Percentiles rank a stretch among this genome's conserved stretches.
Evolutionary conservation across 2,329 filamentous ascomycete genomes (phyloP).

Genomic region (Westerdykella ornata): DNA sequence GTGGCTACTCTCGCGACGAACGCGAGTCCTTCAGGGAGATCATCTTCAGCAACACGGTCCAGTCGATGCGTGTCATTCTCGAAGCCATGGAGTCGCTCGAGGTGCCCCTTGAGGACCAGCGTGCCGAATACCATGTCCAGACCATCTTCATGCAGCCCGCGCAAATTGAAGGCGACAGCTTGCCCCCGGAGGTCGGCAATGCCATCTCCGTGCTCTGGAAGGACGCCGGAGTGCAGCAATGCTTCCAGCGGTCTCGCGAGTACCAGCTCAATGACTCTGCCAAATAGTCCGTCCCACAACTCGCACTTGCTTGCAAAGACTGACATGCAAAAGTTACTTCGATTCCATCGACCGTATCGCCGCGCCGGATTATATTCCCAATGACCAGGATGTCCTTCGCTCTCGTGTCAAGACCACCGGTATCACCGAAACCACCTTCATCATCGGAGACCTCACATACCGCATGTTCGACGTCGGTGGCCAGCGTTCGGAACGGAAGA

Average conservation of each 20-base stretch:
- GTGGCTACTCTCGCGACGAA: conserved; percentile 90
- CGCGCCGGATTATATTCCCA: conserved; percentile 86
- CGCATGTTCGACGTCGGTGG: conserved; percentile 97
- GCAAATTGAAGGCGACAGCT: conserved; percentile 89
- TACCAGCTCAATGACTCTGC: conserved; percentile 96
- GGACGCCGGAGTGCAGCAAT: conserved; percentile 85
- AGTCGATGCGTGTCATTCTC: conserved; percentile 64
- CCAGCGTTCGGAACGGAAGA: conserved; percentile 93
- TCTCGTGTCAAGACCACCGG: conserved; percentile 97
- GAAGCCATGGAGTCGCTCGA: conserved; percentile 64
- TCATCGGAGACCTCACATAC: conserved; percentile 89
- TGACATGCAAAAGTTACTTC: conserved; percentile 64
- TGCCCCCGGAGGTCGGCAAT: conserved; percentile 88
- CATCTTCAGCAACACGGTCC: conserved; percentile 65
- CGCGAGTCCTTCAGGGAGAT: conserved; percentile 65
- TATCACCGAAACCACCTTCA: conserved; percentile 95
- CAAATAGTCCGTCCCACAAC: conserved; percentile 65
- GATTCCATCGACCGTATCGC: conserved; percentile 90
- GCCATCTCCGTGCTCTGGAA: conserved; percentile 92
- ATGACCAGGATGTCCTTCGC: conserved; percentile 88
- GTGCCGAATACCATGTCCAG: conserved; percentile 94
- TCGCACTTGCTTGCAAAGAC: conserved; percentile 5
- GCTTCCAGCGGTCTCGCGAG: conserved; percentile 90
- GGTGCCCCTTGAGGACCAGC: conserved; percentile 81
- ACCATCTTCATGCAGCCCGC: conserved; percentile 98